A percentile compares a stretch with the other conserved stretches of the same genome.
Evolutionary conservation across 345 rosid genomes (phyloP).

Genomic region (Citrus trifoliata): DNA sequence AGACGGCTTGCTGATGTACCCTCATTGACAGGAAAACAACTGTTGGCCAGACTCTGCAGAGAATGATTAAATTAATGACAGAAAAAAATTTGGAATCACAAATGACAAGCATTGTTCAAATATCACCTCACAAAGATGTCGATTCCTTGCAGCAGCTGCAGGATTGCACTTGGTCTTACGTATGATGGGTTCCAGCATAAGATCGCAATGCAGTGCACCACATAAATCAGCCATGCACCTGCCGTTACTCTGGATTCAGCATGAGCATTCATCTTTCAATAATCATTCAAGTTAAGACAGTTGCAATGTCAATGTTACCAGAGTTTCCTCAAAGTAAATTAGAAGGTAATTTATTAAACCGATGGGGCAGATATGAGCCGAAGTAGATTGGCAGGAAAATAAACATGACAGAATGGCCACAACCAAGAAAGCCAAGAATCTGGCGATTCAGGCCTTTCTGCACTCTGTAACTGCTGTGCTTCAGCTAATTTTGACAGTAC

Average conservation of each 20-base stretch:
- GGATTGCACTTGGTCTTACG: conserved; percentile 70
- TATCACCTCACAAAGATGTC: conserved; percentile 69
- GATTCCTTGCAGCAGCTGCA: conserved; percentile 68
- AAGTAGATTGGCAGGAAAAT: background rate
- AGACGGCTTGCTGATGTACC: conserved; percentile 78
- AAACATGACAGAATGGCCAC: background rate
- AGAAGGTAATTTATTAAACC: background rate
- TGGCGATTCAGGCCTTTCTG: background rate
- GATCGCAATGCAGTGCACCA: conserved; percentile 78
- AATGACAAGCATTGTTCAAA: background rate
- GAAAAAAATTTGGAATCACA: background rate
- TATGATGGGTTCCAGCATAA: conserved; percentile 33
- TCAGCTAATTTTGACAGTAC: background rate
- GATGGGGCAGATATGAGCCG: background rate
- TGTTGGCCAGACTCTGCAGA: conserved; percentile 45
- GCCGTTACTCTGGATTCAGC: conserved; percentile 52
- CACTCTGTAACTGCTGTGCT: background rate
- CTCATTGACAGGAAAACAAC: conserved; percentile 43
- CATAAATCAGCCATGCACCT: conserved; percentile 76
- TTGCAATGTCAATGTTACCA: background rate
- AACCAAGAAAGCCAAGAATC: background rate
- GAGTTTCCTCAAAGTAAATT: background rate
- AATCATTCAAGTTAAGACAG: conserved; percentile 1
- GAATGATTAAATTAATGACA: conserved; percentile 4
- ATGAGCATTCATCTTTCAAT: conserved; percentile 21